phyloP scores from a whole-genome alignment of 306 rosid species.

The Argentina anserina region DNA sequence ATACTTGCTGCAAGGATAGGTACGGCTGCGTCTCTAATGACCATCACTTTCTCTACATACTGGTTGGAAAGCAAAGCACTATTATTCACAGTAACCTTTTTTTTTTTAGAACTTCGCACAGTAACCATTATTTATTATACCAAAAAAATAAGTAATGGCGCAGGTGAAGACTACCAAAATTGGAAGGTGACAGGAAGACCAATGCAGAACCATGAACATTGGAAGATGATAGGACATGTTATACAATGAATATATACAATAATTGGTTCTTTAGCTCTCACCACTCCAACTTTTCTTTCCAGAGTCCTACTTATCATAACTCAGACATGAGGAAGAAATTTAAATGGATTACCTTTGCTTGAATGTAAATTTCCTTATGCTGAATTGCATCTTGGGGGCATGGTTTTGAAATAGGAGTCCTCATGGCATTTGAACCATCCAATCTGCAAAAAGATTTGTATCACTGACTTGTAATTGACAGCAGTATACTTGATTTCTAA shows the following conservation, averaged over 20 bases:
- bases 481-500: neutral
- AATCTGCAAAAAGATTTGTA: slow-evolving; percentile 46
- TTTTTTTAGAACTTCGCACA: neutral
- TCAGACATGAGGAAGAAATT: neutral
- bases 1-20: slow-evolving; percentile 45
- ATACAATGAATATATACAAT: neutral
- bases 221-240: neutral
- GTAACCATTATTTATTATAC: slow-evolving; percentile 1
- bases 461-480: neutral
- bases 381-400: slow-evolving; percentile 55
- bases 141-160: slow-evolving; percentile 9
- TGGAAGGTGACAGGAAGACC: neutral
- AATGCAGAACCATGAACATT: neutral
- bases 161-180: neutral
- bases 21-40: slow-evolving; percentile 43
- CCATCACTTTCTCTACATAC: slow-evolving; percentile 78
- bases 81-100: neutral
- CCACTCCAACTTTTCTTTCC: neutral
- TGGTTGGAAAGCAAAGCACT: slow-evolving; percentile 27
- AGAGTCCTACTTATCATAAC: neutral
- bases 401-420: slow-evolving; percentile 51
- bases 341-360: slow-evolving; percentile 64
- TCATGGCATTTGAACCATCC: slow-evolving; percentile 33
- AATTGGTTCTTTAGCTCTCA: neutral
- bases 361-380: slow-evolving; percentile 76